These are phyloP conservation scores for Lonicera japonica DNA, from an alignment of 129 eudicot genomes.

Conservation along the genomic window DNA sequence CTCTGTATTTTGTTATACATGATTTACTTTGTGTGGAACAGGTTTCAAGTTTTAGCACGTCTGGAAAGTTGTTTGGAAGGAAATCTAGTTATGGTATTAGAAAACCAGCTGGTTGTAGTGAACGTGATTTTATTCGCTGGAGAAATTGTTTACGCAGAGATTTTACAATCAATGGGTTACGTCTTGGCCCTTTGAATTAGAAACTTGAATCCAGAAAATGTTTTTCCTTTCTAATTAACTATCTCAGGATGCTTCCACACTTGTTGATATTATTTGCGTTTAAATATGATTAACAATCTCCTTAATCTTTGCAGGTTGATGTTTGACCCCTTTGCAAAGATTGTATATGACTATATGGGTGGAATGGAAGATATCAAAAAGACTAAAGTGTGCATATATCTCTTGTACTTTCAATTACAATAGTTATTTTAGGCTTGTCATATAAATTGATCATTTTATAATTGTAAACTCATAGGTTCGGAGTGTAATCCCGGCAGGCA, in stretches of 20 bases:
- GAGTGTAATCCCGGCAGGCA: conserved; percentile 41
- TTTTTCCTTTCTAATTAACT: neutral
- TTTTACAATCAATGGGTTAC: conserved; percentile 62
- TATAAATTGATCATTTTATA: conserved; percentile 11
- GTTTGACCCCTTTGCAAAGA: conserved; percentile 58
- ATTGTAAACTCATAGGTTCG: conserved; percentile 35
- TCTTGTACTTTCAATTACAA: conserved; percentile 16
- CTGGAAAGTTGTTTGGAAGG: conserved; percentile 33
- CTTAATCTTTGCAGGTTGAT: conserved; percentile 42
- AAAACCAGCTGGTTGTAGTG: conserved; percentile 39
- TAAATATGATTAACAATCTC: conserved; percentile 4
- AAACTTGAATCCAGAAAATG: conserved; percentile 1
- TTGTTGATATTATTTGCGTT: neutral
- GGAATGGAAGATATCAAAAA: conserved; percentile 60
- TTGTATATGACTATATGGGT: conserved; percentile 60
- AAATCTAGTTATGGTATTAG: conserved; percentile 14
- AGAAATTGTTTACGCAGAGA: conserved; percentile 54
- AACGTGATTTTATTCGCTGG: conserved; percentile 54
- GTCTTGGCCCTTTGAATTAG: neutral
- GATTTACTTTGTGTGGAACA: conserved; percentile 17
- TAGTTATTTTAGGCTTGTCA: neutral
- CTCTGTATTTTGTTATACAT: too few species aligned
- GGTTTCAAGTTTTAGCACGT: conserved; percentile 72
- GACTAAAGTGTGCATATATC: conserved; percentile 45
- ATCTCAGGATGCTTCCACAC: neutral